Evolutionary conservation across 202 grass and related monocot genomes (phyloP).

Genomic region (Digitaria exilis): DNA sequence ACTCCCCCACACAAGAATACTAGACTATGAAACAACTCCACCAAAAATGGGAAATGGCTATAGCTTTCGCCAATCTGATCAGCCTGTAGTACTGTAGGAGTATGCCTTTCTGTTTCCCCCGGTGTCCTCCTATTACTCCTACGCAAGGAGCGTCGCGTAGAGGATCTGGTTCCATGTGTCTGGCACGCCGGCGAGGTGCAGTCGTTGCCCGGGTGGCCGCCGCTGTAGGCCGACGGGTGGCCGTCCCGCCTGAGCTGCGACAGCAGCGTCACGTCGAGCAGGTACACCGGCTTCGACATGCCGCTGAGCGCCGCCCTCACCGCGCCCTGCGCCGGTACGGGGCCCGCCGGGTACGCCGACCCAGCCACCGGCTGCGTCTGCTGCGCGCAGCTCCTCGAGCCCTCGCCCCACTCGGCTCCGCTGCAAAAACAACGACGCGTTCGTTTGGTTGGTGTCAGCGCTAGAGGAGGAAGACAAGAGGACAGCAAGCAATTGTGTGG

Average conservation of each 20-base stretch:
- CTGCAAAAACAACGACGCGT: neutral
- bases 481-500: neutral
- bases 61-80: neutral
- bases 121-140: neutral
- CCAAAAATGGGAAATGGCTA: constrained; percentile 2
- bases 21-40: neutral
- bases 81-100: neutral
- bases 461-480: too few species aligned
- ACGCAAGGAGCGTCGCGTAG: constrained; percentile 61
- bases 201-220: constrained; percentile 77
- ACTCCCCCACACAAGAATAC: neutral
- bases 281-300: constrained; percentile 80
- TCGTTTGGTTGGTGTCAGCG: neutral
- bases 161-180: constrained; percentile 98
- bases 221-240: constrained; percentile 85
- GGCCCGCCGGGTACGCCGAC: constrained; percentile 61
- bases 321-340: constrained; percentile 58
- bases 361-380: constrained; percentile 69
- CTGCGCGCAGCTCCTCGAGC: constrained; percentile 52
- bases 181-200: constrained; percentile 88
- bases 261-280: constrained; percentile 90
- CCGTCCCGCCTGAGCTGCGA: constrained; percentile 93
- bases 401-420: constrained; percentile 71
- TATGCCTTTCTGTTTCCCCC: neutral
- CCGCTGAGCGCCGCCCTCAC: constrained; percentile 55